Base-by-base conservation (phyloP, 176 grass and related monocot genomes). In the Oryza brachyantha region DNA sequence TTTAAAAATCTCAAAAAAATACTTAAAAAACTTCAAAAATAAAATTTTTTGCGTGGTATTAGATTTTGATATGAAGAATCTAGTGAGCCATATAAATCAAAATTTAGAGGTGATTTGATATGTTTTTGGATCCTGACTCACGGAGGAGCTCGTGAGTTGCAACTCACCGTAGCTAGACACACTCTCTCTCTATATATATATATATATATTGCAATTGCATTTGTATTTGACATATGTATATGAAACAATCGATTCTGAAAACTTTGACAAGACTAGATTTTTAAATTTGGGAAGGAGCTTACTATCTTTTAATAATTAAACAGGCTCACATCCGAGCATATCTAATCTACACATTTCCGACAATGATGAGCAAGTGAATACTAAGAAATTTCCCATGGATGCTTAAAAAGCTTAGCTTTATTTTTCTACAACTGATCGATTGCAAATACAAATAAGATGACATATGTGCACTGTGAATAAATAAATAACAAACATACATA, bases 201-300 rank as follows among this genome's bases (percentile, higher is more conserved):
- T n/a, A n/a, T n/a, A n/a, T n/a, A n/a, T n/a, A 61, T 29, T 31
- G 7, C 37, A 61, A 69, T 41, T 80, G 39, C 60, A 77, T 29
- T 21, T 68, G 28, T 29, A 71, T 46, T 26, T 26, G 63, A 7
- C 65, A 57, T 19, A 17, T 50, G 19, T 19, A 5, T 50, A 50
- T 14, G 68, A 55, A 29, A 22, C 28, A 68, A 29, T 4, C 21
- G 1, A 55, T 8, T 13, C 36, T 35, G 28, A 17, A 55, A 54
- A 57, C 31, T 73, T 70, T n/a, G n/a, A n/a, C n/a, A n/a, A n/a
- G n/a, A 24, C 38, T 40, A 40, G 6, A 2, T 32, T 19, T 62
- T 11, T 10, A 40, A 11, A 40, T 40, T 52, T 52, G 5, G 5
- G 41, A 68, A 37, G 66, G 22, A n/a, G n/a, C n/a, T n/a, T n/a